Conservation (phyloP, 306 rosid genomes). For the Castanea sativa region DNA sequence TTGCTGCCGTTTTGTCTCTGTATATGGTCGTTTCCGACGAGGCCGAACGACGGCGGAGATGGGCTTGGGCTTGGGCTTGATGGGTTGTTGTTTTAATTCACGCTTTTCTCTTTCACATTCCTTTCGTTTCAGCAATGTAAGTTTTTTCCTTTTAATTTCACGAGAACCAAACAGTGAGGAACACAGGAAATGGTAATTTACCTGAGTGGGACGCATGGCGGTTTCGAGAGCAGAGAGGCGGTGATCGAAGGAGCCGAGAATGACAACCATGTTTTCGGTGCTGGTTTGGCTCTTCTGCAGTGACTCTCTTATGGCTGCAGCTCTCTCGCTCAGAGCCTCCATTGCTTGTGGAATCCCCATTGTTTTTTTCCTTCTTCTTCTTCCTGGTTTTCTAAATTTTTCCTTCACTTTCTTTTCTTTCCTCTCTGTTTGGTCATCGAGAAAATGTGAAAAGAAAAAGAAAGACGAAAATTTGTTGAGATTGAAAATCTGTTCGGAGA, state of each 20-base stretch:
- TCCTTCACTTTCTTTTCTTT: conserved; percentile 14
- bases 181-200: conserved; percentile 1
- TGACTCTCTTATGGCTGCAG: conserved; percentile 59
- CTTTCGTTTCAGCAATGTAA: neutral
- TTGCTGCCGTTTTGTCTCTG: too few species aligned
- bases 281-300: conserved; percentile 71
- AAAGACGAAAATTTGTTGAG: conserved; percentile 13
- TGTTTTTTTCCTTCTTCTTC: neutral
- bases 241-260: conserved; percentile 92
- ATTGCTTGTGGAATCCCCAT: conserved; percentile 65
- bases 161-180: neutral
- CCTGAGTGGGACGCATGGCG: conserved; percentile 99
- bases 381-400: neutral
- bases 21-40: too few species aligned
- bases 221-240: conserved; percentile 94
- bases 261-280: conserved; percentile 79
- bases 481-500: neutral
- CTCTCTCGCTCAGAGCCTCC: conserved; percentile 61
- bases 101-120: too few species aligned
- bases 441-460: conserved; percentile 8
- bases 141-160: neutral
- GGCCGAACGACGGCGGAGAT: too few species aligned
- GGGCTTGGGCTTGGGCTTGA: too few species aligned
- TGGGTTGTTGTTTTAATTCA: too few species aligned
- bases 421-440: conserved; percentile 19